Percentiles rank a stretch among this genome's conserved stretches.
These are phyloP conservation scores for Acrocalymma vagum DNA, from an alignment of 2,329 filamentous ascomycete genomes.

Conservation along the genomic window DNA sequence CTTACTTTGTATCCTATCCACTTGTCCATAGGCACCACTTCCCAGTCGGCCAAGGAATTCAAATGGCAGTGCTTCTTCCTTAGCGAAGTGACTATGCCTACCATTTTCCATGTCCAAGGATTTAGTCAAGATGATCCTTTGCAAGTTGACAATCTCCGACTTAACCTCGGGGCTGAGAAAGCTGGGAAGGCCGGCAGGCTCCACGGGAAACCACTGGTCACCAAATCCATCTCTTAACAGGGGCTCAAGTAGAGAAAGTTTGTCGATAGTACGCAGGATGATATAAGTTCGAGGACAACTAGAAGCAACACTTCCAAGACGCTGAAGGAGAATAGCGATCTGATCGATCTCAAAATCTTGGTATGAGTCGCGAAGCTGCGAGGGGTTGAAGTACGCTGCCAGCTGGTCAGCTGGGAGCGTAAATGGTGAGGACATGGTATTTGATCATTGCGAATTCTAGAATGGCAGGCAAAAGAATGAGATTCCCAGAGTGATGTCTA, in stretches of 20 bases:
- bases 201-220: constrained; percentile 39
- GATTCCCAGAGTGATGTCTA: too few relatives aligned
- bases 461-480: too few relatives aligned
- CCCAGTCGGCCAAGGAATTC: constrained; percentile 27
- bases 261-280: constrained; percentile 32
- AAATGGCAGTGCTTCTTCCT: constrained; percentile 29
- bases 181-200: constrained; percentile 22
- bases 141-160: constrained; percentile 24
- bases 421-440: too few relatives aligned
- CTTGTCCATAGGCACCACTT: constrained; percentile 28
- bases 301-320: constrained; percentile 4
- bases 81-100: constrained; percentile 29
- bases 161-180: constrained; percentile 19
- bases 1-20: constrained; percentile 31
- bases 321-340: constrained; percentile 18
- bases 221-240: constrained; percentile 30
- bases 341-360: constrained; percentile 26
- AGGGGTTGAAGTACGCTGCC: constrained; percentile 7
- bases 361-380: constrained; percentile 12
- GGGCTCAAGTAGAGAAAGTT: constrained; percentile 24
- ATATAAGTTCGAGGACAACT: constrained; percentile 34
- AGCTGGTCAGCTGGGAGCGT: constrained; percentile 9
- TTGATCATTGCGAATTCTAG: too few relatives aligned
- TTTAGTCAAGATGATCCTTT: constrained; percentile 29
- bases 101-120: constrained; percentile 23